Evolutionary conservation across 345 rosid genomes (phyloP).

Genomic region (Luvunga scandens): DNA sequence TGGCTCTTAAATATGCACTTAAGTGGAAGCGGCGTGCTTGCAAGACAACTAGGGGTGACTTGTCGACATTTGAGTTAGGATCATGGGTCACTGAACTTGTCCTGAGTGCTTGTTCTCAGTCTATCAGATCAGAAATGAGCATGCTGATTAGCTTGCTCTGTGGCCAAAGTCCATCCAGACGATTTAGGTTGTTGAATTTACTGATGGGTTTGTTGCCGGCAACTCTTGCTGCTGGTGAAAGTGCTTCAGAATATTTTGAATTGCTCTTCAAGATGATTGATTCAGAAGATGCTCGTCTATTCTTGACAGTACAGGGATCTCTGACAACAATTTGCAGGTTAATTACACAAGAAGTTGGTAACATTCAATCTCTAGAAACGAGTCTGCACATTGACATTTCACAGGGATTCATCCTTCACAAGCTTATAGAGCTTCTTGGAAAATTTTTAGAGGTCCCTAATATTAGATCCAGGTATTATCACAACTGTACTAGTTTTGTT

Average conservation of each 20-base stretch:
- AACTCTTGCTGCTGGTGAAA: conserved; percentile 91
- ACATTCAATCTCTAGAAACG: conserved; percentile 84
- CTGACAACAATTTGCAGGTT: conserved; percentile 72
- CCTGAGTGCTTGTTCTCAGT: conserved; percentile 97
- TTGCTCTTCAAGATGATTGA: conserved; percentile 90
- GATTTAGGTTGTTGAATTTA: conserved; percentile 73
- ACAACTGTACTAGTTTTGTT: not conserved
- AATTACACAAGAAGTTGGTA: conserved; percentile 86
- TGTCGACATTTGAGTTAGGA: conserved; percentile 83
- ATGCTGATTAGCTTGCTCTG: conserved; percentile 80
- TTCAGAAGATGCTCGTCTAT: conserved; percentile 85
- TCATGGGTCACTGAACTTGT: conserved; percentile 98
- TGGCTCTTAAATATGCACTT: conserved; percentile 85
- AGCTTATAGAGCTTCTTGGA: conserved; percentile 91
- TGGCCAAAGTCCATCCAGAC: conserved; percentile 79
- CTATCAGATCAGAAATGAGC: conserved; percentile 98
- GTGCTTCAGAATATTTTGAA: conserved; percentile 95
- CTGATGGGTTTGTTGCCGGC: conserved; percentile 80
- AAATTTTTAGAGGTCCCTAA: conserved; percentile 91
- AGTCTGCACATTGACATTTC: conserved; percentile 97
- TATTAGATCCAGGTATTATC: conserved; percentile 76
- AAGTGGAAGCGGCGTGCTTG: conserved; percentile 80
- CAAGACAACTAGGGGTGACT: conserved; percentile 59
- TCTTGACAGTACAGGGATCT: conserved; percentile 90
- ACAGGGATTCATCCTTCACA: conserved; percentile 96